Evolutionary conservation across 106 monocot species (phyloP).

Genomic region (Dendrobium catenatum): DNA sequence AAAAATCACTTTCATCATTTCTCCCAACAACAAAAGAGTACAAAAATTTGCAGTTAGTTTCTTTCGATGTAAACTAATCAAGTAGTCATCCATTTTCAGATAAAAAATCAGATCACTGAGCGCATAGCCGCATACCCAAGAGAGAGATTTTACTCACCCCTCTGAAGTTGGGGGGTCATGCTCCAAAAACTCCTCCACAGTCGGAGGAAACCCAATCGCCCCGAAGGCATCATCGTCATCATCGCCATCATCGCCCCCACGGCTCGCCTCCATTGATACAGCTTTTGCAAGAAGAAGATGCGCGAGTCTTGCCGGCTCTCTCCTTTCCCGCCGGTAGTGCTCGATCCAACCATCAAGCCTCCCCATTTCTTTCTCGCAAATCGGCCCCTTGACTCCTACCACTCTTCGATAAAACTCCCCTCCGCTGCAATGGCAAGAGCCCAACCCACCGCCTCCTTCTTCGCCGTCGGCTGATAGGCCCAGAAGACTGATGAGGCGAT

Average conservation of each 20-base stretch:
- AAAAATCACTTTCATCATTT: too few relatives aligned
- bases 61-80: too few relatives aligned
- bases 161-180: too few relatives aligned
- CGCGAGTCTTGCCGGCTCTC: constrained; percentile 44
- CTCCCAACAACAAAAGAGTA: too few relatives aligned
- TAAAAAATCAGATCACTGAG: too few relatives aligned
- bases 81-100: too few relatives aligned
- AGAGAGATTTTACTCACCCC: too few relatives aligned
- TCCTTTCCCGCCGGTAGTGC: constrained; percentile 4
- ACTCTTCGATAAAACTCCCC: constrained; percentile 24
- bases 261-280: not conserved
- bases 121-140: too few relatives aligned
- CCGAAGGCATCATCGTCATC: not conserved
- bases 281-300: constrained; percentile 43
- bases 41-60: too few relatives aligned
- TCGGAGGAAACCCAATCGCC: too few relatives aligned
- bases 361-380: constrained; percentile 27
- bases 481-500: constrained; percentile 28
- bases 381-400: constrained; percentile 27
- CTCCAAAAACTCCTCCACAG: too few relatives aligned
- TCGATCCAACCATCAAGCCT: constrained; percentile 49
- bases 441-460: not conserved
- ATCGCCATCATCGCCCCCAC: not conserved
- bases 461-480: constrained; percentile 8
- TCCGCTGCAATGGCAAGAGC: constrained; percentile 23